Base-by-base conservation (phyloP, 768 basidiomycete species). In the Tylopilus sp. region DNA sequence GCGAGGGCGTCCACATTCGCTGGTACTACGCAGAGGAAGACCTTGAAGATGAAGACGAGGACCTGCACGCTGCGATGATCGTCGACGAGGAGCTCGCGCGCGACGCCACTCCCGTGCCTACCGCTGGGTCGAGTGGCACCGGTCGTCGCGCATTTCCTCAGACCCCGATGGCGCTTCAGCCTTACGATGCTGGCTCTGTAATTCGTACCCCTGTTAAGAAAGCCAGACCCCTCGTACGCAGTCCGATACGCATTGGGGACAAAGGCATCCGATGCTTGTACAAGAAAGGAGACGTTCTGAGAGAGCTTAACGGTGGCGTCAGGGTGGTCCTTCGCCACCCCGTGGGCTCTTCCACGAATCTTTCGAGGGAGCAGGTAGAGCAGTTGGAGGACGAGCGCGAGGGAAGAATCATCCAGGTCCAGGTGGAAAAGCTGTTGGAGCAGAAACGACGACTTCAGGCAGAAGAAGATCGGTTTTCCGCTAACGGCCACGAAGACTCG, bases 171-270 rank as follows among this genome's bases (percentile, higher is more conserved):
- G 35, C 48, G 2, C 49, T 43, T 15, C 50, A 57, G 15, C 20
- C 63, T 5, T 69, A 59, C 25, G 53, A 70, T 15, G 62, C 70
- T 1, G 68, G 68, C 6, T 69, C 68, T 13, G 69, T 69, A 2
- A 42, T 68, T 46, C 47, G 2, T 12, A 71, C 69, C 0, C 68
- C 69, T 1, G 39, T 65, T 17, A 69, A 69, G 58, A 66, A 52
- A 28, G 41, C 50, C 13, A 60, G 21, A 33, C 66, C 64, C 1
- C 66, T 70, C 30, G 61, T 61, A 26, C 59, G 38, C n/a, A 67
- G 63, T 31, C 67, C 69, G 5, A 33, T 45, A 5, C 65, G 63
- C n/a, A 61, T 69, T 8, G 69, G 69, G 1, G 64, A 64, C 52
- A 61, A 57, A 15, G 67, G 61, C 2, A 12, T 69, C n/a, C 53